Base-by-base conservation (phyloP, 345 rosid species). In the Camelina laxa region DNA sequence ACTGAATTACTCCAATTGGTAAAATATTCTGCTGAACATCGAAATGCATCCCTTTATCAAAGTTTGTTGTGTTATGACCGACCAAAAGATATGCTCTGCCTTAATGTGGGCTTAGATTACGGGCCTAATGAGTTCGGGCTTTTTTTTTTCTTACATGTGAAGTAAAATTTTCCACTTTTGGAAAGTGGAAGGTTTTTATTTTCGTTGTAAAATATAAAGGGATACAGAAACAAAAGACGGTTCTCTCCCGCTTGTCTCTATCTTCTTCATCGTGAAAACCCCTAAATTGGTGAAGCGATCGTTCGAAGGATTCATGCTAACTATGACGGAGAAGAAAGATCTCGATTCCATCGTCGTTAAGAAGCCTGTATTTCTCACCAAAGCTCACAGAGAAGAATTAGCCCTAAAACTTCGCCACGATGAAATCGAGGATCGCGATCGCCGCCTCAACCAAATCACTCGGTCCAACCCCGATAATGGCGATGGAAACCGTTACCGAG, bases 331-430 rank as follows among this genome's bases (percentile, higher is more conserved):
- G 59, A 60, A 73, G 55, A 57, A 59, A 20, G 8, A 58, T 6
- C 72, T 73, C 8, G 70, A 69, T 56, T 41, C 75, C 48, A 16
- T 62, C 35, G 61, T 1, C 54, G 5, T 41, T 66, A 71, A 47
- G 19, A 84, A 85, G 63, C 90, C 95, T 54, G 76, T 89, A 19
- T 86, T 86, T 83, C 74, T 84, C 41, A 83, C 87, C 60, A 89
- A 82, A 82, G 87, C 85, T 54, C 84, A 85, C 41, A 83, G 91
- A 64, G 84, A 86, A 59, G 75, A 89, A 55, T 74, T 94, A 11
- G 95, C 97, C 70, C 89, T 91, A 38, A 80, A 91, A 38, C 93
- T 95, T 81, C 96, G 94, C 72, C 88, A 88, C 48, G 88, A 86
- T 30, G 85, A 83, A 72, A 72, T 83, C 72, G 82, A 85, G n/a